Percentiles rank a stretch among this genome's conserved stretches.
These are phyloP conservation scores for Phytophthora pluvialis DNA, from an alignment of 352 stramenopile species.

Conservation along the genomic window DNA sequence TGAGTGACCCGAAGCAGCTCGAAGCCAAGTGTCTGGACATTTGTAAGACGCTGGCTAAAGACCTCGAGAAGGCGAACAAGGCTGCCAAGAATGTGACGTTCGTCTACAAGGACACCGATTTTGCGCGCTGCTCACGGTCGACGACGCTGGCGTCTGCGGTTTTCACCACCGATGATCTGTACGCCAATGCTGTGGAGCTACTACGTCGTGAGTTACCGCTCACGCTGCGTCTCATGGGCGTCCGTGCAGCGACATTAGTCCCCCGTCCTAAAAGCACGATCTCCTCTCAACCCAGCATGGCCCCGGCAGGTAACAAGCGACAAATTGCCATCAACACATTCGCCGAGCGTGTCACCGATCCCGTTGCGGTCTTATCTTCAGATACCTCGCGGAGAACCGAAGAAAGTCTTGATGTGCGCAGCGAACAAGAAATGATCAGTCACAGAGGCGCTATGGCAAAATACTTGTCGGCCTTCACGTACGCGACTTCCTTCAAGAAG, in stretches of 20 bases:
- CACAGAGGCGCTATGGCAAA: background rate
- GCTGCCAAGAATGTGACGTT: constrained; percentile 69
- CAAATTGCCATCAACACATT: constrained; percentile 62
- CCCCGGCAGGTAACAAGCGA: constrained; percentile 35
- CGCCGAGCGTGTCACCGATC: constrained; percentile 22
- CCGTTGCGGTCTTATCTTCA: constrained; percentile 2
- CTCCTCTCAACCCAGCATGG: constrained; percentile 8
- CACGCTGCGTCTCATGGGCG: constrained; percentile 69
- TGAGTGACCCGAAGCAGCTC: constrained; percentile 50
- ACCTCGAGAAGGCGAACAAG: constrained; percentile 52
- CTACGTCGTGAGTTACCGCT: constrained; percentile 71
- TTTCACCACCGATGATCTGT: constrained; percentile 55
- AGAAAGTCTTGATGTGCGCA: constrained; percentile 3
- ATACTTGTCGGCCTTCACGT: background rate
- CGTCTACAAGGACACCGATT: constrained; percentile 77
- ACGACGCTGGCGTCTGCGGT: constrained; percentile 51
- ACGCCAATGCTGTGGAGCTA: constrained; percentile 49
- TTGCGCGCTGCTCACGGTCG: constrained; percentile 61
- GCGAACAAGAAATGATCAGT: constrained; percentile 1
- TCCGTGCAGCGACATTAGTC: constrained; percentile 61
- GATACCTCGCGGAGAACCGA: constrained; percentile 1
- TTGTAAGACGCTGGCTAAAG: constrained; percentile 57
- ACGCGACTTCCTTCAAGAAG: constrained; percentile 5
- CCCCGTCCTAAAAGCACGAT: constrained; percentile 16
- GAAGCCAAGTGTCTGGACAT: constrained; percentile 74